These are phyloP conservation scores for Xylaria nigripes DNA, from an alignment of 495 filamentous ascomycete species.

Conservation along the genomic window DNA sequence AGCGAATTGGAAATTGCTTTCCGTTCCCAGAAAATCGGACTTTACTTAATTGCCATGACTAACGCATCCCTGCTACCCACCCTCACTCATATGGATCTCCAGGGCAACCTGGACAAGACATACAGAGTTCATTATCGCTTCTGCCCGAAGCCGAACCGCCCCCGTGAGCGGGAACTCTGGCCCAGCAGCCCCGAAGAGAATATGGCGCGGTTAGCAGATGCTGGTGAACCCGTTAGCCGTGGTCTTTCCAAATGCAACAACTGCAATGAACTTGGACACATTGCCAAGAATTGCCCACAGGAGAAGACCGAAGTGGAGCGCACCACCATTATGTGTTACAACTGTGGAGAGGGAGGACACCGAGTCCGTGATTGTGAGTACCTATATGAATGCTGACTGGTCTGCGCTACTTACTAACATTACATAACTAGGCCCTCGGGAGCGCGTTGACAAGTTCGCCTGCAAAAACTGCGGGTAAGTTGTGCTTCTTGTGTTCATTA, in stretches of 20 bases:
- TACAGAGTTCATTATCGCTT: constrained; percentile 67
- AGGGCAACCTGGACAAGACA: constrained; percentile 69
- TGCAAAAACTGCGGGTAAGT: constrained; percentile 80
- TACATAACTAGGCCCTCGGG: constrained; percentile 33
- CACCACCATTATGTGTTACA: constrained; percentile 58
- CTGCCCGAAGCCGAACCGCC: constrained; percentile 54
- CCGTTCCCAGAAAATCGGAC: constrained; percentile 50
- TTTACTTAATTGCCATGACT: constrained; percentile 73
- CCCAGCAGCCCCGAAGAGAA: constrained; percentile 61
- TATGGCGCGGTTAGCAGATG: constrained; percentile 60
- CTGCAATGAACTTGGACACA: constrained; percentile 70
- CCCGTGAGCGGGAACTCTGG: constrained; percentile 53
- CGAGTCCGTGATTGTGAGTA: constrained; percentile 59
- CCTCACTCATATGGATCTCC: constrained; percentile 71
- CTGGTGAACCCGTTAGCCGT: constrained; percentile 61
- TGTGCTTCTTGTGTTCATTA: background rate
- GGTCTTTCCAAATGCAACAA: constrained; percentile 60
- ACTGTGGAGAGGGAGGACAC: constrained; percentile 64
- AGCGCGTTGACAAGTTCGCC: constrained; percentile 49
- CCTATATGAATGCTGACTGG: background rate
- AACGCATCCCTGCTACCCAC: constrained; percentile 49
- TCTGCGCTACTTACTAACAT: constrained; percentile 17
- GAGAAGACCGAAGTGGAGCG: constrained; percentile 45
- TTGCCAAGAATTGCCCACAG: constrained; percentile 55
- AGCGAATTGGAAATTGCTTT: constrained; percentile 66